Percentiles rank a stretch among this genome's conserved stretches.
Conservation (phyloP, 129 eudicot species). For the Flaveria trinervia region DNA sequence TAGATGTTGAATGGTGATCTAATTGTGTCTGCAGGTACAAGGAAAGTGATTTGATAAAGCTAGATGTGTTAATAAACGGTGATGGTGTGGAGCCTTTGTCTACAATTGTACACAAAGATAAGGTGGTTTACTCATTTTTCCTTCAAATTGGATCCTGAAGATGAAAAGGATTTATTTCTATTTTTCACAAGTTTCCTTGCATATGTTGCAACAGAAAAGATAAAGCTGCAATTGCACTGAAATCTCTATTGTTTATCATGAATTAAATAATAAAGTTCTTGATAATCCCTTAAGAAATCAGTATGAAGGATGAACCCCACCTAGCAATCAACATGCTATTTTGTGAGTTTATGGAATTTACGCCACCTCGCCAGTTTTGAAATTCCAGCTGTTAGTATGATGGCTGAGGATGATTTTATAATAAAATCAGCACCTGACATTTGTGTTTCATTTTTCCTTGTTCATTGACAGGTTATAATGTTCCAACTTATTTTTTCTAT, state of each 20-base stretch:
- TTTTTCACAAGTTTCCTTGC: no score
- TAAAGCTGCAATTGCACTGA: conserved; percentile 22
- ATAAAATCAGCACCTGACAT: conserved; percentile 20
- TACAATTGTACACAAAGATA: conserved; percentile 92
- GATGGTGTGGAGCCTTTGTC: conserved; percentile 93
- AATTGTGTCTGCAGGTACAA: conserved; percentile 55
- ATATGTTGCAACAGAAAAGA: background rate
- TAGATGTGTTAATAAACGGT: conserved; percentile 90
- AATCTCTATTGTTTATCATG: background rate
- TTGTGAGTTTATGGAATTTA: conserved; percentile 12
- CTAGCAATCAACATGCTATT: background rate
- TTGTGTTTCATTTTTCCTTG: conserved; percentile 1
- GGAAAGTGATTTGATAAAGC: conserved; percentile 86
- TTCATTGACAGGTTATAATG: conserved; percentile 22
- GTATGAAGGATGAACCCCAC: background rate
- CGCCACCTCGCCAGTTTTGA: background rate
- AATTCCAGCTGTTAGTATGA: background rate
- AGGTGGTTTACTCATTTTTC: conserved; percentile 46
- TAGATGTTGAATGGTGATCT: background rate
- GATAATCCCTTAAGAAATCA: background rate
- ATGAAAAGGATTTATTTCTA: background rate
- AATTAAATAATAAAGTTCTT: background rate
- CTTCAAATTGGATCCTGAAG: conserved; percentile 15
- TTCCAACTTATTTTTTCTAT: conserved; percentile 11
- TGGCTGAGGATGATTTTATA: conserved; percentile 8